Evolutionary conservation across 371 early-diverging fungal species (phyloP).

Genomic region (Saksenaea vasiformis): DNA sequence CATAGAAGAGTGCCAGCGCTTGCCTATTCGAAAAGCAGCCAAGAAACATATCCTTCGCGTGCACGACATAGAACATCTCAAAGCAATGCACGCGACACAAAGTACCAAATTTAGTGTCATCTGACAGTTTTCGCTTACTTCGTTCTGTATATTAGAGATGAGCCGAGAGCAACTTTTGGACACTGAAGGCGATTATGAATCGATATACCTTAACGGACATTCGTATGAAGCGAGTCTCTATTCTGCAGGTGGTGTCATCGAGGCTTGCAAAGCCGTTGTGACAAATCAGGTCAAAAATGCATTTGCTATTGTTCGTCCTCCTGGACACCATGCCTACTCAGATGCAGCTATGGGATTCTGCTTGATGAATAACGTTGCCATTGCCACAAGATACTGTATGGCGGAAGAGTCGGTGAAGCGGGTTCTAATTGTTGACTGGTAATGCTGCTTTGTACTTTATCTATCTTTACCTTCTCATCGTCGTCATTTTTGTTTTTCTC

Average conservation of each 20-base stretch:
- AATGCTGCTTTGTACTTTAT: slow-evolving; percentile 14
- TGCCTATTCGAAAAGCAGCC: slow-evolving; percentile 55
- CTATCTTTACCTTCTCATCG: not conserved
- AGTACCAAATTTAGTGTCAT: slow-evolving; percentile 16
- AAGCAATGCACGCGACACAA: slow-evolving; percentile 23
- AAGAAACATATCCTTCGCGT: slow-evolving; percentile 58
- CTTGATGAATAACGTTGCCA: slow-evolving; percentile 85
- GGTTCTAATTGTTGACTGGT: slow-evolving; percentile 89
- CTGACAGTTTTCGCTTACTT: not conserved
- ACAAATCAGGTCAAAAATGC: slow-evolving; percentile 69
- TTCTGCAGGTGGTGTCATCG: slow-evolving; percentile 77
- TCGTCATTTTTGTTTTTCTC: not conserved
- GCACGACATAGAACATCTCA: slow-evolving; percentile 57
- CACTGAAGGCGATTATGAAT: slow-evolving; percentile 50
- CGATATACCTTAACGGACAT: slow-evolving; percentile 71
- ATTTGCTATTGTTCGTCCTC: slow-evolving; percentile 85
- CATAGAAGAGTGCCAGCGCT: slow-evolving; percentile 51
- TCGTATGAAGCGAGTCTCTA: slow-evolving; percentile 65
- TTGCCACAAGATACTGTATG: slow-evolving; percentile 71
- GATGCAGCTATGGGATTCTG: slow-evolving; percentile 84
- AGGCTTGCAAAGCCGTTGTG: slow-evolving; percentile 71
- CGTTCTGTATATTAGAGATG: slow-evolving; percentile 11
- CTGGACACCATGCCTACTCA: slow-evolving; percentile 90
- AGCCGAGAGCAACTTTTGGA: slow-evolving; percentile 10
- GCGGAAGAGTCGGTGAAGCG: slow-evolving; percentile 48